A percentile compares a stretch with the other conserved stretches of the same genome.
Conservation (phyloP, 495 filamentous ascomycete species). For the Paragyromitra xinjiangensis region DNA sequence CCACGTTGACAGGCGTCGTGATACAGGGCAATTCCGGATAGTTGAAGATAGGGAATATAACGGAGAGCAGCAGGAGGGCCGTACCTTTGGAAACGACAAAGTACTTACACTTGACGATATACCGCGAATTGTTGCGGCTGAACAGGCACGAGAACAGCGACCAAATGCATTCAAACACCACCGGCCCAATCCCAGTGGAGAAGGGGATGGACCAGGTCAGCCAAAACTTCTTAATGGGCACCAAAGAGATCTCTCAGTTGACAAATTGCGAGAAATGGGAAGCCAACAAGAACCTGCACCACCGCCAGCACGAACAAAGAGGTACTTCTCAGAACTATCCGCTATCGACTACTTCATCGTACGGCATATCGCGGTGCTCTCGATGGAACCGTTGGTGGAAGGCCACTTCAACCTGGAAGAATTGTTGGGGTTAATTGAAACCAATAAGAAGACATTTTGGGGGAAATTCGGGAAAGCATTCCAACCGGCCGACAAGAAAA, state of each 20-base stretch:
- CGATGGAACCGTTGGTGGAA: slow-evolving; percentile 92
- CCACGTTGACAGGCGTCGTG: slow-evolving; percentile 52
- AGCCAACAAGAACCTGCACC: slow-evolving; percentile 62
- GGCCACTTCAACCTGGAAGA: slow-evolving; percentile 92
- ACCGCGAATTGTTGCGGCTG: slow-evolving; percentile 92
- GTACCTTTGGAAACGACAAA: slow-evolving; percentile 89
- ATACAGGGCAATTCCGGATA: slow-evolving; percentile 69
- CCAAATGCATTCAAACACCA: slow-evolving; percentile 82
- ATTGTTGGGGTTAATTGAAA: slow-evolving; percentile 92
- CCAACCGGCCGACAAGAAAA: slow-evolving; percentile 70
- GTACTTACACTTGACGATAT: slow-evolving; percentile 95
- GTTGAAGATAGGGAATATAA: slow-evolving; percentile 83
- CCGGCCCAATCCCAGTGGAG: slow-evolving; percentile 75
- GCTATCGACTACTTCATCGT: slow-evolving; percentile 98
- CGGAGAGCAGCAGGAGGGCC: slow-evolving; percentile 74
- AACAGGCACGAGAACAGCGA: slow-evolving; percentile 91
- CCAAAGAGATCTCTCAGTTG: slow-evolving; percentile 77
- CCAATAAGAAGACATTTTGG: slow-evolving; percentile 93
- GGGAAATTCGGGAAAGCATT: slow-evolving; percentile 97
- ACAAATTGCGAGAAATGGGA: slow-evolving; percentile 64
- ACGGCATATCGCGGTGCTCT: slow-evolving; percentile 90
- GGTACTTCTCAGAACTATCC: slow-evolving; percentile 95
- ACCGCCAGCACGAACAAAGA: slow-evolving; percentile 62
- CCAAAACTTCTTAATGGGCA: slow-evolving; percentile 77
- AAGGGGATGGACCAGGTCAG: slow-evolving; percentile 67